A percentile compares a stretch with the other conserved stretches of the same genome.
Evolutionary conservation across 352 stramenopile species (phyloP).

Genomic region (Pythium inflatum): DNA sequence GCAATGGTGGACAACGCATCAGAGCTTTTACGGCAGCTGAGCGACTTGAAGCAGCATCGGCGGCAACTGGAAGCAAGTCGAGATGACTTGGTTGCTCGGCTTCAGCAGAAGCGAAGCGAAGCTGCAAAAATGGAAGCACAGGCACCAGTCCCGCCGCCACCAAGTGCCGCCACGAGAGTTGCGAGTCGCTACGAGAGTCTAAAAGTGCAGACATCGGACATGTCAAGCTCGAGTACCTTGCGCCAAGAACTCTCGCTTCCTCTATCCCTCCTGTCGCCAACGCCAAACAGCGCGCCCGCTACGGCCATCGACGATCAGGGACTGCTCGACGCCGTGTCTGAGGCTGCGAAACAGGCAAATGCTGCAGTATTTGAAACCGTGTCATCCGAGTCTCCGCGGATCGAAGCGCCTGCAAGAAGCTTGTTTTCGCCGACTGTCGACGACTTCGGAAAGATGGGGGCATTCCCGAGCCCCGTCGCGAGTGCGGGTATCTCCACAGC

Average conservation of each 20-base stretch:
- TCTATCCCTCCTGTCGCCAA: constrained; percentile 8
- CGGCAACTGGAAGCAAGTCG: constrained; percentile 24
- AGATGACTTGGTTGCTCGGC: constrained; percentile 5
- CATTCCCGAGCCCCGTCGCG: constrained; percentile 22
- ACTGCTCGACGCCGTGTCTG: no score
- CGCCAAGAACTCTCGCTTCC: constrained; percentile 14
- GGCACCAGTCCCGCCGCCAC: neutral
- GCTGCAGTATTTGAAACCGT: neutral
- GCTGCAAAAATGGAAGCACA: neutral
- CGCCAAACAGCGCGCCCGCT: neutral
- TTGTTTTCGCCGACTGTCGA: constrained; percentile 33
- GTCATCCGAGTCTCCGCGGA: constrained; percentile 27
- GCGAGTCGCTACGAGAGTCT: constrained; percentile 29
- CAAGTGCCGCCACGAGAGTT: neutral
- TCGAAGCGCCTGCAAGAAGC: constrained; percentile 26
- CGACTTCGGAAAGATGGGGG: constrained; percentile 18
- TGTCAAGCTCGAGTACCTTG: neutral
- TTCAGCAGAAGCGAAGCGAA: neutral
- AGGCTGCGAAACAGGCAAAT: no score
- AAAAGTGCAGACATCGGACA: constrained; percentile 19
- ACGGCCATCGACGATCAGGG: no score
- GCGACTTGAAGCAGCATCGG: constrained; percentile 21
- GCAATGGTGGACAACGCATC: neutral
- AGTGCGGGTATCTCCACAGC: constrained; percentile 13
- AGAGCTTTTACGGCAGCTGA: constrained; percentile 16